Evolutionary conservation across 257 asterid genomes (phyloP), one percentile per base, ranked within the genome.

Genomic region (Schizonepeta tenuifolia): DNA sequence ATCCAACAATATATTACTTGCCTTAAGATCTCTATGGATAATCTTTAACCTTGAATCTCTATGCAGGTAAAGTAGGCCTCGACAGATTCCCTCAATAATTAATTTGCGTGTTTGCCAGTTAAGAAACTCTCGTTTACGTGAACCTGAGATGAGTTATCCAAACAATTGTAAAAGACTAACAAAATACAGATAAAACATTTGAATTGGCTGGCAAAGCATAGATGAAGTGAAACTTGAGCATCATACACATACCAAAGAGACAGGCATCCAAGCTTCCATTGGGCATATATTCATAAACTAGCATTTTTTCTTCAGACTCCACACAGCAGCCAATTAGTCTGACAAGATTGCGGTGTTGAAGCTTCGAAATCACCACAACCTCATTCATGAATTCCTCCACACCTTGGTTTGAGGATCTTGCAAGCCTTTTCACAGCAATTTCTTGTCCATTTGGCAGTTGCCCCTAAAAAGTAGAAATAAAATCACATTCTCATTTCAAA

Each of bases 331-430:
- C 86, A 11, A 81, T 26, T 7, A 84, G 77, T 21, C 65, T 68
- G 8, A 82, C 85, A 53, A 83, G 87, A 62, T 80, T 83, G 9
- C 81, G 79, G 33, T 83, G 85, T 11, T 74, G 78, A 28, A 82
- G 85, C 65, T 67, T 75, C 1, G 87, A 71, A 59, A 84, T 84
- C 36, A 84, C 69, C 55, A 61, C 41, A 10, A 80, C 87, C 67
- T 84, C 89, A 33, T 79, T 84, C 84, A 58, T 84, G 64, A 84
- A 84, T 68, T 84, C 88, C 64, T 73, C 71, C 12, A 47, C 28
- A 10, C 89, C 87, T 73, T 84, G 89, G 24, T 46, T 64, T 1
- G 87, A 82, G 7, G 73, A 49, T 46, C 56, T 74, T 14, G 87
- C 55, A 8, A 82, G 77, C 76, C 89, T 67, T 55, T 84, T 84